Percentiles rank a stretch among this genome's conserved stretches.
Conservation (phyloP, 2,329 filamentous ascomycete genomes). For the Graphium sp. region DNA sequence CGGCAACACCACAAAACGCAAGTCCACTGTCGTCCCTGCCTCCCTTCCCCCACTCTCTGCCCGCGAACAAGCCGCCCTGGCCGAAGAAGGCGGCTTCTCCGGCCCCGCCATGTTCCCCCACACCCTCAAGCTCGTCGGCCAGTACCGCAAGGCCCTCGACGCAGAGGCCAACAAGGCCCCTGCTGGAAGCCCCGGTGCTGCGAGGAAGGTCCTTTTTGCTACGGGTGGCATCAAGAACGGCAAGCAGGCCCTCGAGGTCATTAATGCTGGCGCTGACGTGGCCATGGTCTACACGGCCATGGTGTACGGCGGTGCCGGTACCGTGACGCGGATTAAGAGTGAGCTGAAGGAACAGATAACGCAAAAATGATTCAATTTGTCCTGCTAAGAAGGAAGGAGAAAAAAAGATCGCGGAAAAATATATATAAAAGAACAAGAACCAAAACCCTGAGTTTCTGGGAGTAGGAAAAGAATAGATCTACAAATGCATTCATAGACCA, state of each 20-base stretch:
- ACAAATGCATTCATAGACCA: too few species aligned
- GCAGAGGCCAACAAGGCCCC: constrained; percentile 20
- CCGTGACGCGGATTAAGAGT: constrained; percentile 45
- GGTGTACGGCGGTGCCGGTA: constrained; percentile 47
- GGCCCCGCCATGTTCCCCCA: constrained; percentile 77
- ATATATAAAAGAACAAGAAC: constrained; percentile 7
- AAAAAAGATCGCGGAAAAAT: not conserved
- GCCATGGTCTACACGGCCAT: constrained; percentile 80
- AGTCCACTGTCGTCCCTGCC: constrained; percentile 49
- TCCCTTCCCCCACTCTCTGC: constrained; percentile 46
- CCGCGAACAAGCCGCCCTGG: constrained; percentile 50
- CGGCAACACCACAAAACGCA: constrained; percentile 83
- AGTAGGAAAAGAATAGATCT: too few species aligned
- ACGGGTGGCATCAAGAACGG: constrained; percentile 87
- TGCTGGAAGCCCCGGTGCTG: constrained; percentile 13
- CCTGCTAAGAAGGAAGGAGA: not conserved
- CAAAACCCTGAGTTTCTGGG: constrained; percentile 4
- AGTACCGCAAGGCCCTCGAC: constrained; percentile 59
- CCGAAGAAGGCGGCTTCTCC: constrained; percentile 63
- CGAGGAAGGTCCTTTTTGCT: constrained; percentile 74
- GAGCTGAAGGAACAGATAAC: constrained; percentile 34
- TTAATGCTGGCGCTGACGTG: constrained; percentile 79
- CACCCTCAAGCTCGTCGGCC: constrained; percentile 61
- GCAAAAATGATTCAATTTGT: constrained; percentile 4
- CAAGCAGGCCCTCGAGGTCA: constrained; percentile 60